Base-by-base conservation (phyloP, 192 early-diverging fungal genomes). In the Entophlyctis helioformis region DNA sequence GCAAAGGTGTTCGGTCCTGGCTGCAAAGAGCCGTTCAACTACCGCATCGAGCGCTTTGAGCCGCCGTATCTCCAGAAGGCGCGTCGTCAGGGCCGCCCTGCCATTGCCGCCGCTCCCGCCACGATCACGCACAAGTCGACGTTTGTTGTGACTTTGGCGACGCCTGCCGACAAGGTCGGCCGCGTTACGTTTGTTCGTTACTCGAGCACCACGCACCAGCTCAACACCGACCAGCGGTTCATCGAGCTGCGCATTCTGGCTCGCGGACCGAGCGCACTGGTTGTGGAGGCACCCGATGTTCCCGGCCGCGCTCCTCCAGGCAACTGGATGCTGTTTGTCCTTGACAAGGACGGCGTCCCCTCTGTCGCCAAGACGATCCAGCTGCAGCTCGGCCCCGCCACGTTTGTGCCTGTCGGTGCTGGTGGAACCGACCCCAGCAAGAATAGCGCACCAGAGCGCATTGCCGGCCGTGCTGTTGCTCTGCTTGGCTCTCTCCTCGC, bases 211-310 rank as follows among this genome's bases (percentile, higher is more conserved):
- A 71, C 68, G 13, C 68, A 71, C 53, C 28, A 44, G 24, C 57
- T 52, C 31, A 71, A 67, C 54, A 58, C 54, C 19, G 68, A 71
- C 45, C 63, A 62, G 56, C 41, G 68, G 18, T 31, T 63, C 7
- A 40, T 71, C 16, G 64, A 64, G 38, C 46, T 60, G 25, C 27
- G 20, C 1, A 44, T 68, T 26, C 20, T 42, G 5, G 41, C 32
- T 27, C 12, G 20, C 15, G 51, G 37, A 16, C 3, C 42, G 12
- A 51, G 15, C 32, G 18, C 36, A 11, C 24, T 59, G 11, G 18
- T 45, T 8, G 52, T 67, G 34, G 26, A 26, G 36, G 39, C 48
- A n/a, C 68, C 68, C 0, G 35, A 53, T 21, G 54, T 56, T 35
- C 38, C 29, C 12, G 34, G 29, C 21, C 23, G 64, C 12, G 68